These are phyloP conservation scores for Uncinocarpus reesii DNA, from an alignment of 2,329 filamentous ascomycete genomes.

Conservation along the genomic window DNA sequence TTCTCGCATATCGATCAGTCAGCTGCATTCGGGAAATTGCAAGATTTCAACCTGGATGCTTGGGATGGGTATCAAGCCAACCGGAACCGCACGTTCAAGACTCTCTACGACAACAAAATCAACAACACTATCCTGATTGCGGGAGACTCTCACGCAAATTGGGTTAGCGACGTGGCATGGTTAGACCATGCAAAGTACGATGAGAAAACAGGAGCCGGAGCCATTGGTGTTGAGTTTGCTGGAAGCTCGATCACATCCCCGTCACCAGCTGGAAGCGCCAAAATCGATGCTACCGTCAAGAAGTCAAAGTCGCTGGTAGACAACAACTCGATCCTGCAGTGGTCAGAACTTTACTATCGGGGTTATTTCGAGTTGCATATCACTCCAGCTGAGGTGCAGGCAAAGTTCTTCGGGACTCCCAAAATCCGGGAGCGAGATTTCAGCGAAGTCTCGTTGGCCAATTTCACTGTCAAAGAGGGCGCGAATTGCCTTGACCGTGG, in stretches of 20 bases:
- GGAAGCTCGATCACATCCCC: conserved; percentile 56
- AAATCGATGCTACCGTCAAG: conserved; percentile 43
- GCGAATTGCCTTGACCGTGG: conserved; percentile 47
- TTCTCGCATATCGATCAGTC: conserved; percentile 25
- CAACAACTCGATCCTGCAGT: conserved; percentile 53
- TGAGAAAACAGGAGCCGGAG: conserved; percentile 42
- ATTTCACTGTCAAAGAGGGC: conserved; percentile 48
- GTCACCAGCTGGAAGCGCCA: conserved; percentile 50
- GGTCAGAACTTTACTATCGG: background rate
- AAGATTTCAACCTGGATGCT: conserved; percentile 46
- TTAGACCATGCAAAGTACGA: conserved; percentile 44
- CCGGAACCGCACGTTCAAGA: conserved; percentile 58
- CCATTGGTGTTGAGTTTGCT: conserved; percentile 45
- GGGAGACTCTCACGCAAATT: conserved; percentile 59
- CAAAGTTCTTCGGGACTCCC: conserved; percentile 48
- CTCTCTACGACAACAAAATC: conserved; percentile 59
- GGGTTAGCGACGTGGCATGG: conserved; percentile 50
- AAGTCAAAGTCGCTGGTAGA: conserved; percentile 30
- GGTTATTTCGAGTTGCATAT: conserved; percentile 1
- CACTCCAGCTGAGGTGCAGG: conserved; percentile 47
- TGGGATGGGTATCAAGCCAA: conserved; percentile 61
- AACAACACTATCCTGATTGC: conserved; percentile 63
- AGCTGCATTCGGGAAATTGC: conserved; percentile 22
- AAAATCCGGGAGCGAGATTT: conserved; percentile 10
- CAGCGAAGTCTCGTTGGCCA: conserved; percentile 13